Base-by-base conservation (phyloP, 2,329 filamentous ascomycete genomes). In the Exophiala calicioides region DNA sequence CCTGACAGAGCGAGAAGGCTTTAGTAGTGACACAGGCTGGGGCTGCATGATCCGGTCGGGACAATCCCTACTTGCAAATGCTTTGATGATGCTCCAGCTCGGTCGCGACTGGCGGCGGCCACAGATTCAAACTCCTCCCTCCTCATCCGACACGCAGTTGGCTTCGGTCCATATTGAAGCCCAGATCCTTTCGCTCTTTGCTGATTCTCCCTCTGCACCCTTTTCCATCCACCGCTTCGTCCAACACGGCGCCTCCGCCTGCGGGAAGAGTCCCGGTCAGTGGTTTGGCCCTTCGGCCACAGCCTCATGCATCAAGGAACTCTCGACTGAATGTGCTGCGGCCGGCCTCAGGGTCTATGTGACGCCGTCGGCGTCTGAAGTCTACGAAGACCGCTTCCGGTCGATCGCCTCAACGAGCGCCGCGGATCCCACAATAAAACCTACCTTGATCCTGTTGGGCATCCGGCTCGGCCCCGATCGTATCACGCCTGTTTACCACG, bases 271-370 rank as follows among this genome's bases (percentile, higher is more conserved):
- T 62, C 93, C 93, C 0, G 93, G 93, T 27, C 89, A 97, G 69
- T 98, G 93, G 93, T 98, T 98, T 69, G 93, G 93, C 0, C 93
- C 93, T n/a, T 96, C 90, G 13, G 93, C 93, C 5, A 94, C 93
- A 7, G 90, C 93, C 35, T 82, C 85, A 46, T 97, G 93, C 66
- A 96, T 98, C 57, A 85, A 89, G 66, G 87, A 88, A 15, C 74
- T 98, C 27, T 82, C 83, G 18, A 85, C 85, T 50, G 75, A 80
- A 51, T 77, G 84, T 55, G 66, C 74, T 42, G 74, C 81, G 37
- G 74, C 79, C 3, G 78, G 76, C 1, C 71, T 97, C 9, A 81
- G 83, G 33, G 89, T 97, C 7, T 97, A 97, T 61, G 83, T 90
- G 2, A 94, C 90, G 0, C 88, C 88, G 5, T 90, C 96, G 59